Evolutionary conservation across 108 stramenopile genomes (phyloP), one percentile per base, ranked within the genome.

Genomic region (Nitzschia palea): DNA sequence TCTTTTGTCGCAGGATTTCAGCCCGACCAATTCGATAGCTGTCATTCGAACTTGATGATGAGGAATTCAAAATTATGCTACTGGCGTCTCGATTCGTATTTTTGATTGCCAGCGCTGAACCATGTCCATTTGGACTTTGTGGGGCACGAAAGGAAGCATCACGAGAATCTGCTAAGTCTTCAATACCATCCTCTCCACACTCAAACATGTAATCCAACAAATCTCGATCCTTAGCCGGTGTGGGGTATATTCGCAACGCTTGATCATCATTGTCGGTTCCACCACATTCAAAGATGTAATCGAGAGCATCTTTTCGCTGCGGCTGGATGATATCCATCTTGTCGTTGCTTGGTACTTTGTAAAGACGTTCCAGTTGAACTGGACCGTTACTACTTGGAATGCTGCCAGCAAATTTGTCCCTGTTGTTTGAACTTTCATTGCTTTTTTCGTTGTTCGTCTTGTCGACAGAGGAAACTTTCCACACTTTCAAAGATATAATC

Each of bases 401-500:
- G 44, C 18, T 44, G 18, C 17, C 17, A 3, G 18, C 17, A 44
- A 44, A 2, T 2, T 44, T 44, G 18, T 20, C 44, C 20, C 2
- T 44, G 44, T 44, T 44, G 44, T 22, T 2, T 50, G 23, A 26
- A 22, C 27, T 52, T 26, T 14, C 5, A 22, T 52, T 60, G 36
- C 22, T 26, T 10, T 25, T 40, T 6, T 42, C 59, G 37, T 26
- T 23, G 14, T 42, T 26, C 20, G 23, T 26, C 1, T 52, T 52
- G 25, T 20, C 59, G 36, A 60, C 59, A 60, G 3, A 60, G 20
- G 12, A 42, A 42, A 18, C 40, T 26, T 60, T 60, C 59, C 6
- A 60, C 40, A 32, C 25, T 60, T 18, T 60, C 59, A 43, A 60
- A 60, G 36, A 60, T 9, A 25, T 34, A 42, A 43, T 60, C 59